Base-by-base conservation (phyloP, 2,329 filamentous ascomycete genomes). In the Chrysoporthe puriensis region DNA sequence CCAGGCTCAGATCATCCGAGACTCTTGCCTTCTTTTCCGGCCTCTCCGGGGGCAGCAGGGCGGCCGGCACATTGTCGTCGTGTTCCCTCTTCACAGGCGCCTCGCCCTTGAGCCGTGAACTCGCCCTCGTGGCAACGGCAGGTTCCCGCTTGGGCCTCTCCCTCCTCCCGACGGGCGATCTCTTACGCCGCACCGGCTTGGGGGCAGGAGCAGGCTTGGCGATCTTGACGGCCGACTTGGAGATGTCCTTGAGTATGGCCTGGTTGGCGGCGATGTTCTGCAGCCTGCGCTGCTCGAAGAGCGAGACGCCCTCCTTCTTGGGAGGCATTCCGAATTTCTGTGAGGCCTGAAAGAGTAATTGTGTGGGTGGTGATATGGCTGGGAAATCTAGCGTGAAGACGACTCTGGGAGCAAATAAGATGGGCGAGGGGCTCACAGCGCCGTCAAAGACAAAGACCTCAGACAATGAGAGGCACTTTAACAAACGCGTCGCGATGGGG, bases 201-300 rank as follows among this genome's bases (percentile, higher is more conserved):
- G 68, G 63, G 1, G 59, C 18, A 1, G 62, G 60, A 16, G 62
- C 13, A 3, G 65, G 68, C 34, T 63, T 63, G 0, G 63, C 81
- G n/a, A 89, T 84, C 62, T 86, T 89, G 32, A 91, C 90, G 0
- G 92, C 89, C 0, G 91, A 86, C 2, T 88, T 87, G 1, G 91
- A 90, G 1, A 97, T 86, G 69, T 94, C 91, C 69, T 91, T 91
- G 0, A 97, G 80, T 0, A 97, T 76, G 0, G 90, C 92, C 78
- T 95, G 91, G 73, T 96, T 96, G 64, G 92, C 90, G 0, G 90
- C 92, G 52, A 97, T 96, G 72, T 97, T 97, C 69, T 94, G 93
- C 18, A 93, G 86, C 0, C 94, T 86, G 72, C 92, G 89, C 73
- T 90, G 89, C 83, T 97, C 94, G 78, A 97, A 97, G 73, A 96